A percentile compares a stretch with the other conserved stretches of the same genome.
phyloP scores from a whole-genome alignment of 139 green algal genomes.

The Trebouxia sp. region DNA sequence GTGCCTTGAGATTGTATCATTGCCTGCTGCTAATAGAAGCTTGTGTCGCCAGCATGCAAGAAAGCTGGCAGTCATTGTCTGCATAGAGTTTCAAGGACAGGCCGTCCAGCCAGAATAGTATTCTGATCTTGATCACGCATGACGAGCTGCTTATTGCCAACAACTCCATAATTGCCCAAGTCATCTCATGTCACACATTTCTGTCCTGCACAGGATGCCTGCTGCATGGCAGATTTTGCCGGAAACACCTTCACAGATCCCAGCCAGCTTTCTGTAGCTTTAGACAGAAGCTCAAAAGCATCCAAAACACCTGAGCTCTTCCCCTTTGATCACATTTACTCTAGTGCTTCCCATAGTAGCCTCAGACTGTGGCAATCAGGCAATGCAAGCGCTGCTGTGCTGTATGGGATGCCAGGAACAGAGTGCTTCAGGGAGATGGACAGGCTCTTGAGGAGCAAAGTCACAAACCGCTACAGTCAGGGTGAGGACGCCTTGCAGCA shows the following conservation, averaged over 20 bases:
- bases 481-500: background rate
- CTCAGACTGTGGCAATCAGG: background rate
- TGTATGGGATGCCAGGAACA: slow-evolving; percentile 68
- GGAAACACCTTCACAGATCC: slow-evolving; percentile 23
- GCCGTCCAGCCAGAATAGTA: too few species aligned
- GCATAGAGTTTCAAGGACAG: too few species aligned
- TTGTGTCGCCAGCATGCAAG: too few species aligned
- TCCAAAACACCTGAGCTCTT: slow-evolving; percentile 37
- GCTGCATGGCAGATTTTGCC: slow-evolving; percentile 56
- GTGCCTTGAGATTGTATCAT: background rate
- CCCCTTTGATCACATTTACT: slow-evolving; percentile 67
- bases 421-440: slow-evolving; percentile 65
- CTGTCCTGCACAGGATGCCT: slow-evolving; percentile 17
- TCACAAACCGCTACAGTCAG: background rate
- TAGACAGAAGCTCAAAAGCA: background rate
- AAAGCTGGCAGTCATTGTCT: too few species aligned
- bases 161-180: too few species aligned
- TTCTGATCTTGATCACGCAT: too few species aligned
- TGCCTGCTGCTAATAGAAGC: background rate
- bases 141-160: too few species aligned
- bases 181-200: too few species aligned
- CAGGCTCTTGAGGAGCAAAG: slow-evolving; percentile 38
- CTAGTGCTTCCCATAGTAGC: background rate
- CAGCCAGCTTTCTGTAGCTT: slow-evolving; percentile 24
- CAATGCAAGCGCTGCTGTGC: slow-evolving; percentile 33